Conservation (phyloP, 1,284 basidiomycete genomes). For the Naganishia cerealis region DNA sequence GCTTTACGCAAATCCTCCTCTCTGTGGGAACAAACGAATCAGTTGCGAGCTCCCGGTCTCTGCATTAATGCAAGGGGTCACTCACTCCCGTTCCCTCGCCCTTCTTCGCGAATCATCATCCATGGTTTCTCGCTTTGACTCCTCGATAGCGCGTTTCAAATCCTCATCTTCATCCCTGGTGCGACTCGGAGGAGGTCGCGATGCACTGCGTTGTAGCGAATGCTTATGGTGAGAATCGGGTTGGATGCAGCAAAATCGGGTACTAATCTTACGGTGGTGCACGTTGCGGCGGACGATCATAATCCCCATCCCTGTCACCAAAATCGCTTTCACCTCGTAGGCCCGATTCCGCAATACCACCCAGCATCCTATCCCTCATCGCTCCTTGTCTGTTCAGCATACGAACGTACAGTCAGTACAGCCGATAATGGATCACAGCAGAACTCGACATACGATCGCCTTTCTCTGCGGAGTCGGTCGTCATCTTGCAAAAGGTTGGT, state of each 20-base stretch:
- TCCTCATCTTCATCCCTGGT: slow-evolving; percentile 71
- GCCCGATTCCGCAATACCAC: slow-evolving; percentile 57
- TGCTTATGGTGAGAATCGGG: background rate
- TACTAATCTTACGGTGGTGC: slow-evolving; percentile 17
- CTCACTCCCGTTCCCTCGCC: slow-evolving; percentile 58
- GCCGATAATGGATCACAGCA: background rate
- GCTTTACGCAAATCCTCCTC: slow-evolving; percentile 79
- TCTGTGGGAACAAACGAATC: slow-evolving; percentile 35
- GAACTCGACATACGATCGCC: slow-evolving; percentile 55
- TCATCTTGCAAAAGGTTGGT: slow-evolving; percentile 93
- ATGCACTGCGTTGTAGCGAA: background rate
- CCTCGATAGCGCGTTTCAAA: slow-evolving; percentile 76
- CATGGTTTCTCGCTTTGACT: slow-evolving; percentile 73
- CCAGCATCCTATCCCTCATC: slow-evolving; percentile 93
- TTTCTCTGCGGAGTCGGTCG: slow-evolving; percentile 77
- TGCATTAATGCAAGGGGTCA: slow-evolving; percentile 1
- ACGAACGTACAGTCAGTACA: background rate
- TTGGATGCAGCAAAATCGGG: background rate
- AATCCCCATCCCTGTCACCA: slow-evolving; percentile 46
- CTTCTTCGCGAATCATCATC: slow-evolving; percentile 66
- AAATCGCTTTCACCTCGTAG: slow-evolving; percentile 57
- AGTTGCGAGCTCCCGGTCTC: background rate
- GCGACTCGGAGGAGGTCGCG: slow-evolving; percentile 34
- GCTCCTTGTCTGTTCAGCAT: slow-evolving; percentile 64
- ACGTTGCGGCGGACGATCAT: slow-evolving; percentile 10